These are phyloP conservation scores for Alternaria tenuissima DNA, from an alignment of 2,329 filamentous ascomycete genomes.

Conservation along the genomic window DNA sequence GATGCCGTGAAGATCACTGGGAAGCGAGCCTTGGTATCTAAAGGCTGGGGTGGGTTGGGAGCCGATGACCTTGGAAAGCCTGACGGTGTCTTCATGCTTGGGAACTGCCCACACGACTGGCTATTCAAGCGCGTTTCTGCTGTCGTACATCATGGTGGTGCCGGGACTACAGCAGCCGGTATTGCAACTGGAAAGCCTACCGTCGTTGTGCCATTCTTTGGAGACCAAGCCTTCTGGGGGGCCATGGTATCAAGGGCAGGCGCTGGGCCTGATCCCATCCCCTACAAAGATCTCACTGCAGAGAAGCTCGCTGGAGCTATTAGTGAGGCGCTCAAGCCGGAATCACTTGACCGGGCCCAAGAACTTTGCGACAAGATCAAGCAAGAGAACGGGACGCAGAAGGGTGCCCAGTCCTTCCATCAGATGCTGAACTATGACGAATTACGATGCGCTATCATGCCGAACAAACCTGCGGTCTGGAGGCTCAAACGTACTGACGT, in stretches of 20 bases:
- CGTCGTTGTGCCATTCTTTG: slow-evolving; percentile 81
- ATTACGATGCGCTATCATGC: slow-evolving; percentile 45
- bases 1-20: slow-evolving; percentile 63
- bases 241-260: slow-evolving; percentile 53
- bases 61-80: slow-evolving; percentile 71
- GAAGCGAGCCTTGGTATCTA: slow-evolving; percentile 81
- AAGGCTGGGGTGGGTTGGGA: slow-evolving; percentile 87
- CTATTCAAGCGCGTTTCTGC: slow-evolving; percentile 81
- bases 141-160: slow-evolving; percentile 88
- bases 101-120: slow-evolving; percentile 89
- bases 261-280: slow-evolving; percentile 51
- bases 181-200: slow-evolving; percentile 82
- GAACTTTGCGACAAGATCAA: slow-evolving; percentile 50
- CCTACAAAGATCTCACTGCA: slow-evolving; percentile 51
- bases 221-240: slow-evolving; percentile 54
- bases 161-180: slow-evolving; percentile 87
- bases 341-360: slow-evolving; percentile 46
- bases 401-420: slow-evolving; percentile 50
- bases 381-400: slow-evolving; percentile 48
- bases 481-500: slow-evolving; percentile 50
- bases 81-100: slow-evolving; percentile 81
- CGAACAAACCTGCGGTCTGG: slow-evolving; percentile 49
- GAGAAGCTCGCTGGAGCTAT: slow-evolving; percentile 51
- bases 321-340: slow-evolving; percentile 49
- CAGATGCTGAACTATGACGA: slow-evolving; percentile 51